These are phyloP conservation scores for Climacium dendroides DNA, from an alignment of 225 moss, liverwort and hornwort genomes.

Conservation along the genomic window DNA sequence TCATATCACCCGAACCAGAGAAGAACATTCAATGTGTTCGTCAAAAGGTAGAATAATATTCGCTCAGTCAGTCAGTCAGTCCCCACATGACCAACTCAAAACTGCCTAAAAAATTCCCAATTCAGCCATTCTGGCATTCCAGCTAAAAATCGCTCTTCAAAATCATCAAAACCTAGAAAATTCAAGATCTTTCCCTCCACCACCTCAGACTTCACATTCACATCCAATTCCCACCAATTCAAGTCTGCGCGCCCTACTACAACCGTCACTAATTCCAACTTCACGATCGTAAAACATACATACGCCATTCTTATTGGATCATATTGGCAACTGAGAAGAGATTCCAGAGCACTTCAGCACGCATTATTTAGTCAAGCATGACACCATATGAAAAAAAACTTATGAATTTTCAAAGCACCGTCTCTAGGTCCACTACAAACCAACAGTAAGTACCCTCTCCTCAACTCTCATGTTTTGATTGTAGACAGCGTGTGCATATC, in stretches of 20 bases:
- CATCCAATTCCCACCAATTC: not conserved
- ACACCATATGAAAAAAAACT: not conserved
- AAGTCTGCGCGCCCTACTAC: not conserved
- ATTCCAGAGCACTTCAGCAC: not conserved
- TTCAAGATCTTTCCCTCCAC: not conserved
- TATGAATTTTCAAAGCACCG: not conserved
- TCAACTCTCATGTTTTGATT: not conserved
- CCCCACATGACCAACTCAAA: not conserved
- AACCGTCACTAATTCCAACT: not conserved
- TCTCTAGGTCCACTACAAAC: not conserved
- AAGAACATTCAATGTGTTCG: not conserved
- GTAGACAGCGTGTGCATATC: not conserved
- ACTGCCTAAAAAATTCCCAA: not conserved
- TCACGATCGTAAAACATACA: not conserved
- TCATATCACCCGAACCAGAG: not conserved
- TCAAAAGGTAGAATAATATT: not conserved
- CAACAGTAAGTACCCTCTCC: not conserved
- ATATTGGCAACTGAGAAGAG: not conserved
- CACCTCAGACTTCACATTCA: not conserved
- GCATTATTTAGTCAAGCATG: not conserved
- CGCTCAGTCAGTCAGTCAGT: not conserved
- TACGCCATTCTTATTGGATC: not conserved
- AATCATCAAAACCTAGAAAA: not conserved
- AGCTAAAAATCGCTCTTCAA: not conserved
- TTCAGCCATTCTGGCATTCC: not conserved